Conservation (phyloP, 768 basidiomycete genomes). For the Rhodotorula paludigena region DNA sequence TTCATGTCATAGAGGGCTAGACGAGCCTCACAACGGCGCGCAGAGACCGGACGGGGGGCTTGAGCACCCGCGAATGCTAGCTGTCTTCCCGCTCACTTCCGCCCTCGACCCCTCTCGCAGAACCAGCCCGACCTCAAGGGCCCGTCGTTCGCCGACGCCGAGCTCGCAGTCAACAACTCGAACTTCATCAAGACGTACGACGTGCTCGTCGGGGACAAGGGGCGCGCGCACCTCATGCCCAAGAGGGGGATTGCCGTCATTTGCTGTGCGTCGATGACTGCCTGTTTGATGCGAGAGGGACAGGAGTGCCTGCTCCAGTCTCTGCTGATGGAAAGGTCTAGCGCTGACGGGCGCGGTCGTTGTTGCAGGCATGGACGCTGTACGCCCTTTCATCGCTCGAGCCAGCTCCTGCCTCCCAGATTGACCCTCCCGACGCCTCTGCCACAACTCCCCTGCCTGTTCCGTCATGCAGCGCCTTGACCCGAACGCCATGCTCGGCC, state of each 20-base stretch:
- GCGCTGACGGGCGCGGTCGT: neutral
- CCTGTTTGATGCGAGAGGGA: neutral
- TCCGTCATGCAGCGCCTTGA: constrained; percentile 10
- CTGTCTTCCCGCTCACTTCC: too few relatives aligned
- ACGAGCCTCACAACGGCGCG: too few relatives aligned
- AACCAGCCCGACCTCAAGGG: neutral
- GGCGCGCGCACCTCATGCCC: constrained; percentile 18
- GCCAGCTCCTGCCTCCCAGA: neutral
- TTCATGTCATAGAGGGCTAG: too few relatives aligned
- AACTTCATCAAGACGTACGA: constrained; percentile 17
- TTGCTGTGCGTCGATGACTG: neutral
- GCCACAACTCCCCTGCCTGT: neutral
- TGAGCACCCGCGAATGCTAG: too few relatives aligned
- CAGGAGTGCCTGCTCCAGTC: neutral
- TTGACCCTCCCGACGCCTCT: neutral
- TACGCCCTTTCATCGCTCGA: neutral
- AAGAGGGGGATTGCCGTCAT: constrained; percentile 15
- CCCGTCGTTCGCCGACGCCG: constrained; percentile 4
- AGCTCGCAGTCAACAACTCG: neutral
- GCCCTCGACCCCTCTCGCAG: too few relatives aligned
- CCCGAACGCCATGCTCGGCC: constrained; percentile 14
- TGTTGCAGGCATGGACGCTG: neutral
- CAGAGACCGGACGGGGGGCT: too few relatives aligned
- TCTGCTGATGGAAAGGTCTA: neutral
- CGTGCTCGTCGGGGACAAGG: constrained; percentile 17